Base-by-base conservation (phyloP, 495 filamentous ascomycete genomes). In the Geopyxis carbonaria region DNA sequence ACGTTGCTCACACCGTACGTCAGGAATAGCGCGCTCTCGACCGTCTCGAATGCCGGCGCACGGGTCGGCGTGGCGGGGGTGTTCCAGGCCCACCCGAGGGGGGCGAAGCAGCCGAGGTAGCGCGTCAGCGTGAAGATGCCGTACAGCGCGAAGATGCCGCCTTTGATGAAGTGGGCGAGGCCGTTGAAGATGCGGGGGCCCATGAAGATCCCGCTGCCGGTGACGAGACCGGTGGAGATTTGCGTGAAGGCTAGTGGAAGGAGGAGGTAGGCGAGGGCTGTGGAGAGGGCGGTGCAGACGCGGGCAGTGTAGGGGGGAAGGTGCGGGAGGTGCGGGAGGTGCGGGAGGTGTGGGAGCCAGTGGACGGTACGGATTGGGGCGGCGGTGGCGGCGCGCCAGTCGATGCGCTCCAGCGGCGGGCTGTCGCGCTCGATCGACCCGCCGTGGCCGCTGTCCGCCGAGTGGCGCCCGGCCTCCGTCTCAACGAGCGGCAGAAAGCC, bases 71-170 rank as follows among this genome's bases (percentile, higher is more conserved):
- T 61, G 0, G 83, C 85, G 42, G 78, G 78, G 38, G 85, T 59
- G 48, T 97, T 94, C 89, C 89, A 97, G 0, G 83, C 68, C 89
- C 89, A 97, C 43, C 89, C 89, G 37, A 87, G 69, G 34, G 92
- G 81, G 30, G 79, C 74, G 61, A 89, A 97, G 61, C 78, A 76
- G 13, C 89, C 89, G 47, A 85, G 71, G 75, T 80, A 93, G 14
- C 89, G 80, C 11, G 83, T 83, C 14, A 97, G 69, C 0, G 83
- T 89, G 20, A 95, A 59, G 9, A 93, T 55, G 13, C 89, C 89
- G 43, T 93, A 84, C 78, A 83, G 83, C 59, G 94, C 81, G 62
- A 97, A 97, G 41, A 95, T 80, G n/a, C 83, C 82, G 38, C 87
- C 89, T 55, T 95, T 97, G 57, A 94, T 80, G 59, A 80, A 91